Evolutionary conservation across 495 filamentous ascomycete genomes (phyloP), one percentile per base, ranked within the genome.

Genomic region (Trichoderma reesei): DNA sequence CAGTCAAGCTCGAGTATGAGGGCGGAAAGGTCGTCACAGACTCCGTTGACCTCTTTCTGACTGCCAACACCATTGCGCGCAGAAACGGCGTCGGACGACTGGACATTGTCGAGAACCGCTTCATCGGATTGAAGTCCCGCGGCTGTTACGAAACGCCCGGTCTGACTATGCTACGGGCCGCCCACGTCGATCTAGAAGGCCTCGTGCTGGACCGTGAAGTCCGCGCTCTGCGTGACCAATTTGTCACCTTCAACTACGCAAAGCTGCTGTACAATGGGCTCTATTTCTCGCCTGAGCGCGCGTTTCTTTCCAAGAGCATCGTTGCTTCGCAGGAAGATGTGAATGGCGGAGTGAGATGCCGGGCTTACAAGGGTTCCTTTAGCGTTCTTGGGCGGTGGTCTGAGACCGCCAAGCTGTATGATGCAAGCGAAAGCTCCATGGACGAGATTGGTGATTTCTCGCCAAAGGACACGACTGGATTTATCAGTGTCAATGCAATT

Each of bases 41-140:
- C 68, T 76, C 85, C n/a, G 78, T 96, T 36, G 88, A 91, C 67
- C 76, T 96, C 37, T 96, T 96, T 82, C 78, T 87, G 68, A 80
- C 84, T 41, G 80, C 86, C 67, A 96, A 96, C 79, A 76, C 82
- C 61, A 91, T 96, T 70, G 92, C 83, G 63, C 82, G 85, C 67
- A 82, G 78, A 59, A 74, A 92, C 74, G 93, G 92, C 72, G 80
- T 96, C 66, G 92, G 92, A 67, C 79, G 92, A 71, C 88, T 96
- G 67, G 92, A 96, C 72, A 96, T 96, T 68, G 92, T 93, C 62
- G 92, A 96, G 83, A 91, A 90, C 77, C 85, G 89, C 60, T 92
- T 90, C 79, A 90, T 93, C 69, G 90, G 69, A 41, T 44, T 72
- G 37, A 95, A 96, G 83, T 87, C 83, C 72, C 85, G 92, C 70